These are phyloP conservation scores for Guadua angustifolia DNA, from an alignment of 176 grass and related monocot species.

Conservation along the genomic window DNA sequence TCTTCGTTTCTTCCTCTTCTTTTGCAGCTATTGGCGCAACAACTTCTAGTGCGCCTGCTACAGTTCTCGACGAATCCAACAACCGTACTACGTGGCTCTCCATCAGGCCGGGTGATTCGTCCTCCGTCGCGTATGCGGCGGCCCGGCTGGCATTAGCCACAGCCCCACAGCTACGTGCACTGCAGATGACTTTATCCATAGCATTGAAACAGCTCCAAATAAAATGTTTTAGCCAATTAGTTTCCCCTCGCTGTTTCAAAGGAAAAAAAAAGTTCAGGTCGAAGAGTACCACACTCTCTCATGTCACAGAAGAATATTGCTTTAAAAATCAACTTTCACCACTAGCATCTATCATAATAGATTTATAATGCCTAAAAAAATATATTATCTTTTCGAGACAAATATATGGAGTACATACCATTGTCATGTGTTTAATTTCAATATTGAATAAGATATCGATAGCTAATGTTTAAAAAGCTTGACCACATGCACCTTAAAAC, in stretches of 20 bases:
- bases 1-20: background rate
- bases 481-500: too few relatives aligned
- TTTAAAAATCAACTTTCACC: too few relatives aligned
- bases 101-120: background rate
- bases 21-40: slow-evolving; percentile 31
- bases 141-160: background rate
- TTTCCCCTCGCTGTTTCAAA: background rate
- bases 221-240: background rate
- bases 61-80: slow-evolving; percentile 36
- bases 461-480: too few relatives aligned
- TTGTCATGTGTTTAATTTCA: too few relatives aligned
- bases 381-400: too few relatives aligned
- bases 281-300: too few relatives aligned
- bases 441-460: too few relatives aligned
- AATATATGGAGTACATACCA: too few relatives aligned
- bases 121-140: slow-evolving; percentile 35
- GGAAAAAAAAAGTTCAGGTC: too few relatives aligned
- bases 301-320: too few relatives aligned
- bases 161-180: background rate
- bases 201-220: background rate
- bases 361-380: too few relatives aligned
- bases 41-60: slow-evolving; percentile 40
- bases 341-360: too few relatives aligned
- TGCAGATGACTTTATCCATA: background rate
- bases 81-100: background rate